Percentiles rank a stretch among this genome's conserved stretches.
phyloP scores from a whole-genome alignment of 2,329 filamentous ascomycete species.

The Alternaria infectoria region DNA sequence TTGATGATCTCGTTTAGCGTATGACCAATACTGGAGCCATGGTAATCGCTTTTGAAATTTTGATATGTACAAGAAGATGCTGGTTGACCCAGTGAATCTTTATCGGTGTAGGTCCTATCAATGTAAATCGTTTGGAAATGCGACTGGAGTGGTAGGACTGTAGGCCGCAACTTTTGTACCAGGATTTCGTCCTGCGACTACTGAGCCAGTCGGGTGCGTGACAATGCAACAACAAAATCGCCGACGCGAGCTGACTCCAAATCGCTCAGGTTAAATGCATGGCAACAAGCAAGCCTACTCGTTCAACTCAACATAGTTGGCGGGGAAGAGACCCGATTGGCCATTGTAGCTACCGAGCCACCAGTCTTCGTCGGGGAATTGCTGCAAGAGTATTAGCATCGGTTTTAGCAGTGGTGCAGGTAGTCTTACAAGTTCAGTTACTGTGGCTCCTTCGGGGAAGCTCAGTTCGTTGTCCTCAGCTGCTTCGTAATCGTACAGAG shows the following conservation, averaged over 20 bases:
- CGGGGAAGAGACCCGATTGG: constrained; percentile 78
- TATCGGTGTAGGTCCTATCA: neutral
- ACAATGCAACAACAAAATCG: neutral
- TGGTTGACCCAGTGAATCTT: neutral
- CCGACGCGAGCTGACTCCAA: neutral
- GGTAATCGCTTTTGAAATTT: neutral
- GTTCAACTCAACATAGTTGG: constrained; percentile 57
- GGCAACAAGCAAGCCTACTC: neutral
- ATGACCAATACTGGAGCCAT: neutral
- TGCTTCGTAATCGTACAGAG: constrained; percentile 94
- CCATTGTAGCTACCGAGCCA: constrained; percentile 91
- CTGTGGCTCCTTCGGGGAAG: constrained; percentile 87
- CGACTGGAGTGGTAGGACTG: neutral
- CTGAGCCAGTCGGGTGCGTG: constrained; percentile 1
- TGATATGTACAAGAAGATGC: neutral
- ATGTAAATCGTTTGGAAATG: neutral
- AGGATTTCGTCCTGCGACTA: neutral
- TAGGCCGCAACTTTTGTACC: constrained; percentile 1
- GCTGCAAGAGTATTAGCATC: constrained; percentile 57
- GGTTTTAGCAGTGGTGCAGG: neutral
- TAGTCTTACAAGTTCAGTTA: constrained; percentile 74
- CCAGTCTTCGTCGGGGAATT: constrained; percentile 99
- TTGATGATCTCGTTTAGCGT: neutral
- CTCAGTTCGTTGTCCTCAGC: constrained; percentile 88
- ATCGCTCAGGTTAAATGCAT: neutral